Conservation (phyloP, 257 asterid genomes). For the Rhazya stricta region DNA sequence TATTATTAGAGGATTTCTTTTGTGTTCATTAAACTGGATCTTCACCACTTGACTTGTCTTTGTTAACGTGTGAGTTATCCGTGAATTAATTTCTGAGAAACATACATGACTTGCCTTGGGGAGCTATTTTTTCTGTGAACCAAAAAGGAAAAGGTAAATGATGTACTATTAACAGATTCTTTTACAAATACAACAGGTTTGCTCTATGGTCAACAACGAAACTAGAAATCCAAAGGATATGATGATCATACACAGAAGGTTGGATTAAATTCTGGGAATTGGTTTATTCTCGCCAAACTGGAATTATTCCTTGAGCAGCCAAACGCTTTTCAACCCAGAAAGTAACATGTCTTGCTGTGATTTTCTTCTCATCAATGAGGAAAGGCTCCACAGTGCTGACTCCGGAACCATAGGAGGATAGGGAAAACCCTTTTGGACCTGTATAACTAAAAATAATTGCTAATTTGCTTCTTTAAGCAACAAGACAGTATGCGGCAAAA, state of each 20-base stretch:
- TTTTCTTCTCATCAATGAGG: slow-evolving; percentile 76
- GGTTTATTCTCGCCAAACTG: slow-evolving; percentile 65
- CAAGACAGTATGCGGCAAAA: neutral
- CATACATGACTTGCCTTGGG: neutral
- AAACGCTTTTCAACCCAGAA: slow-evolving; percentile 95
- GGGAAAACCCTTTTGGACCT: slow-evolving; percentile 78
- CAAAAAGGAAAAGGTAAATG: neutral
- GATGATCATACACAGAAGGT: neutral
- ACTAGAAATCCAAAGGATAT: neutral
- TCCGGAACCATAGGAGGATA: slow-evolving; percentile 63
- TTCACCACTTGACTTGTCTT: slow-evolving; percentile 9
- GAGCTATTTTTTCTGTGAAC: neutral
- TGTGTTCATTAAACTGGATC: slow-evolving; percentile 1
- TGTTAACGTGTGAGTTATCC: neutral
- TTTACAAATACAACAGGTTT: neutral
- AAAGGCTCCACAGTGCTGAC: slow-evolving; percentile 84
- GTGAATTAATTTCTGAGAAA: neutral
- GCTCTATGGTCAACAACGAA: slow-evolving; percentile 1
- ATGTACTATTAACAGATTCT: neutral
- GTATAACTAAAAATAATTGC: neutral
- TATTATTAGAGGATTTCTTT: slow-evolving; percentile 19
- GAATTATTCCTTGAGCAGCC: slow-evolving; percentile 93
- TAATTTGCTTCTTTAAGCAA: neutral
- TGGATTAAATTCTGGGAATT: neutral
- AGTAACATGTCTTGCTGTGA: slow-evolving; percentile 61